Conservation (phyloP, 805 yeast genomes). For the Candida caryicola region DNA sequence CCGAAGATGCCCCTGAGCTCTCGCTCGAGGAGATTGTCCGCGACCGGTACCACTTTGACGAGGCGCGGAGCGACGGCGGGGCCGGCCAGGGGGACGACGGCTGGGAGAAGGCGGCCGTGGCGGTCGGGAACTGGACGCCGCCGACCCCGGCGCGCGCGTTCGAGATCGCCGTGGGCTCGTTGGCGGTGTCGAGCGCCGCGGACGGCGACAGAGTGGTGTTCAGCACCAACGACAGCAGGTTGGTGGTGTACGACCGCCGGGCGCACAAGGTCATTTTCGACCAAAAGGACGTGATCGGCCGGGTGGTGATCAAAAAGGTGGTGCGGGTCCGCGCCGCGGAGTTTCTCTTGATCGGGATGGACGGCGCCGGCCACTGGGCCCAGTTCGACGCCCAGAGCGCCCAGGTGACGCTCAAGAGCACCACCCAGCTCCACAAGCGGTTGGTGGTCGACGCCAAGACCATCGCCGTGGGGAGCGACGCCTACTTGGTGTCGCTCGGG, state of each 20-base stretch:
- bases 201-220: constrained; percentile 7
- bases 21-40: constrained; percentile 36
- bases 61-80: constrained; percentile 9
- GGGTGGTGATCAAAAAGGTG: constrained; percentile 35
- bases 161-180: constrained; percentile 17
- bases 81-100: constrained; percentile 8
- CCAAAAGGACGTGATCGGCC: constrained; percentile 13
- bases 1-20: constrained; percentile 26
- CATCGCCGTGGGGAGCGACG: constrained; percentile 13
- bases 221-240: constrained; percentile 9
- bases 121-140: constrained; percentile 24
- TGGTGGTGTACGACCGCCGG: constrained; percentile 19
- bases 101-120: background rate
- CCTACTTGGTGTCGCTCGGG: constrained; percentile 53
- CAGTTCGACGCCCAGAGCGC: constrained; percentile 5
- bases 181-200: constrained; percentile 20
- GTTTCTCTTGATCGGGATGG: constrained; percentile 50
- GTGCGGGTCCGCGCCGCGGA: constrained; percentile 17
- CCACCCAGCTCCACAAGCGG: constrained; percentile 30
- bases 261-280: constrained; percentile 5
- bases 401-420: constrained; percentile 1
- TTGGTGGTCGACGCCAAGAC: constrained; percentile 38
- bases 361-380: constrained; percentile 40
- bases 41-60: constrained; percentile 34
- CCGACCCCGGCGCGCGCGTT: constrained; percentile 26